phyloP scores from a whole-genome alignment of 108 stramenopile genomes.

The Skeletonema costatum region DNA sequence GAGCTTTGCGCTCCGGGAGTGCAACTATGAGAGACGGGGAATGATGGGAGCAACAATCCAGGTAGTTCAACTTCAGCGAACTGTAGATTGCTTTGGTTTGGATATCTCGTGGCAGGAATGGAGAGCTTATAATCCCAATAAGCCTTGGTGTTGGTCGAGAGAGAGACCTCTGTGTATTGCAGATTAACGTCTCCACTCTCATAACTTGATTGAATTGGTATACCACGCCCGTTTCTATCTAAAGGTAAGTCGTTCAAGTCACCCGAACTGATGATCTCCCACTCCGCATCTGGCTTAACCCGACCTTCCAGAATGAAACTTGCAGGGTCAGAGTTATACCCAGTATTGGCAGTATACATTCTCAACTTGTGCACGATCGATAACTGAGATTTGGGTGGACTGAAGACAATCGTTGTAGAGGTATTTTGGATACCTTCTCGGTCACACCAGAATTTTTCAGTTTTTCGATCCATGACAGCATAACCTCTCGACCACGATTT shows the following conservation, averaged over 20 bases:
- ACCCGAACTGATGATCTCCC: neutral
- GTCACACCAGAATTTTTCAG: neutral
- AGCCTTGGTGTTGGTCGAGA: neutral
- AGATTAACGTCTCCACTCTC: neutral
- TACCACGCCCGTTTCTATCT: neutral
- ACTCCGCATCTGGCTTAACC: neutral
- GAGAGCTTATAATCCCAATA: conserved; percentile 6
- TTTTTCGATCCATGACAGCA: neutral
- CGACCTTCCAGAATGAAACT: conserved; percentile 6
- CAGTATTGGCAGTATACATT: neutral
- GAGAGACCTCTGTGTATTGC: neutral
- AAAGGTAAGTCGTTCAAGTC: neutral
- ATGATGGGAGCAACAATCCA: conserved; percentile 4
- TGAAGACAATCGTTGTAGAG: neutral
- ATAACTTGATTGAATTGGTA: neutral
- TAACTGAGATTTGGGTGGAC: neutral
- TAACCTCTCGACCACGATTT: neutral
- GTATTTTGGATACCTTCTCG: neutral
- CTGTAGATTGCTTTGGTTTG: neutral
- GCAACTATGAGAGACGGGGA: neutral
- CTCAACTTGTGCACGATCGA: neutral
- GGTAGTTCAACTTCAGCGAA: conserved; percentile 11
- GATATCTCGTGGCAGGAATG: conserved; percentile 1
- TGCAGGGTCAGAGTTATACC: neutral
- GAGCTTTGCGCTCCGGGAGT: neutral